Evolutionary conservation across 2,329 filamentous ascomycete genomes (phyloP), one percentile per base, ranked within the genome.

Genomic region (Tolypocladium amazonense): DNA sequence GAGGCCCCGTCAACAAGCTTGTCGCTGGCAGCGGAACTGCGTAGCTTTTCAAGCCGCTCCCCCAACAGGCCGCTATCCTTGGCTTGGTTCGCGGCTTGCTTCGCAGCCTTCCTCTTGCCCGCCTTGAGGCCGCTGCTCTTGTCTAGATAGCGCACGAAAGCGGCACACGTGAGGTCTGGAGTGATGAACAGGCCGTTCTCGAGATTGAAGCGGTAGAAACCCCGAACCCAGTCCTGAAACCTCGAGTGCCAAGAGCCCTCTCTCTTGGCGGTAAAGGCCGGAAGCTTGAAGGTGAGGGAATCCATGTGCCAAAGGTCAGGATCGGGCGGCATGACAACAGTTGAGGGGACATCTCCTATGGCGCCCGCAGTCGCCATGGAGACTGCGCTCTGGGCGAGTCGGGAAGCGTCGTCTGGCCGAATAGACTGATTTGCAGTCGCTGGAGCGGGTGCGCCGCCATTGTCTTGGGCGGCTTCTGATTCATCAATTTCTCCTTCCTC

Each of bases 401-500:
- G 30, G 33, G 20, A 18, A 14, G 30, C 43, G 12, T 14, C 23
- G 4, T 8, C 18, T 6, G 2, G 30, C 56, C 50, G 18, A 14
- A 8, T 53, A 8, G 50, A 53, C 27, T 20, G 50, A 3, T 35
- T 4, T 30, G 18, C 27, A 30, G 25, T 12, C 18, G 47, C 25
- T 30, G 27, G 12, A n/a, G 50, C 50, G 27, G 30, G 50, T 30
- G 30, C 50, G 18, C 30, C 14, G 50, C 27, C 30, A 5, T n/a
- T 53, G 1, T 35, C 18, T 4, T 53, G 50, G 50, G 50, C 58
- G 50, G 50, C 58, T 14, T 59, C 60, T 12, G 60, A 64, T 45
- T 71, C 68, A 30, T 69, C 70, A 56, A 71, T 65, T 63, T 75
- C 70, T 27, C 71, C 72, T 60, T 74, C 72, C 58, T 75, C 72